Evolutionary conservation across 495 filamentous ascomycete species (phyloP).

Genomic region (Penicillium verhagenii): DNA sequence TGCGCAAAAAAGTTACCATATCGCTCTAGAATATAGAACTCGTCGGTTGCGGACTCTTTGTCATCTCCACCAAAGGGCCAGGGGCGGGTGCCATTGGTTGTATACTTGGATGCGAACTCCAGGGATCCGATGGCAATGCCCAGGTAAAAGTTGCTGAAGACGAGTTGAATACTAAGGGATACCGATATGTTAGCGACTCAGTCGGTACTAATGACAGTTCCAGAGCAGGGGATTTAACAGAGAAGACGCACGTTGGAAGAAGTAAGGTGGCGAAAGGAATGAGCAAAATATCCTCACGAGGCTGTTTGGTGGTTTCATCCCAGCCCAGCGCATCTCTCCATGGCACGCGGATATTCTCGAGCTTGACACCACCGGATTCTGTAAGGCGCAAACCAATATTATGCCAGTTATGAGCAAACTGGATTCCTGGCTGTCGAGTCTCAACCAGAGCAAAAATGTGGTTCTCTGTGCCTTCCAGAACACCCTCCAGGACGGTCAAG

Average conservation of each 20-base stretch:
- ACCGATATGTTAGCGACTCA: neutral
- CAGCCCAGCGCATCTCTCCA: conserved; percentile 62
- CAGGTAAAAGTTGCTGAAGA: conserved; percentile 63
- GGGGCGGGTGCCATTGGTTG: conserved; percentile 47
- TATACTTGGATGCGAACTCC: conserved; percentile 50
- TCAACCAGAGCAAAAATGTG: conserved; percentile 59
- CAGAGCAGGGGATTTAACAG: neutral
- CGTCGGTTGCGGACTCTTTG: conserved; percentile 53
- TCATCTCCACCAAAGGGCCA: conserved; percentile 60
- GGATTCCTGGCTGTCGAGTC: conserved; percentile 53
- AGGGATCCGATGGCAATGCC: conserved; percentile 57
- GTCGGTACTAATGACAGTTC: too few species aligned
- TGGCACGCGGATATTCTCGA: conserved; percentile 51
- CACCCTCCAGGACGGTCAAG: conserved; percentile 61
- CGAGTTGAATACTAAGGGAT: conserved; percentile 28
- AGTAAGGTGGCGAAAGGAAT: conserved; percentile 52
- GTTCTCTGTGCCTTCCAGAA: conserved; percentile 49
- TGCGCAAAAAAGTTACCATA: conserved; percentile 62
- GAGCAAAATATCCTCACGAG: conserved; percentile 41
- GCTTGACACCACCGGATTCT: conserved; percentile 57
- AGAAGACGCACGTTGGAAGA: conserved; percentile 51
- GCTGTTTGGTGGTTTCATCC: conserved; percentile 44
- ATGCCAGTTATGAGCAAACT: conserved; percentile 60
- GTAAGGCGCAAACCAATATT: conserved; percentile 60
- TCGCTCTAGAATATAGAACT: conserved; percentile 59